phyloP scores from a whole-genome alignment of 2,329 filamentous ascomycete species.

The Neofusicoccum laricinum region DNA sequence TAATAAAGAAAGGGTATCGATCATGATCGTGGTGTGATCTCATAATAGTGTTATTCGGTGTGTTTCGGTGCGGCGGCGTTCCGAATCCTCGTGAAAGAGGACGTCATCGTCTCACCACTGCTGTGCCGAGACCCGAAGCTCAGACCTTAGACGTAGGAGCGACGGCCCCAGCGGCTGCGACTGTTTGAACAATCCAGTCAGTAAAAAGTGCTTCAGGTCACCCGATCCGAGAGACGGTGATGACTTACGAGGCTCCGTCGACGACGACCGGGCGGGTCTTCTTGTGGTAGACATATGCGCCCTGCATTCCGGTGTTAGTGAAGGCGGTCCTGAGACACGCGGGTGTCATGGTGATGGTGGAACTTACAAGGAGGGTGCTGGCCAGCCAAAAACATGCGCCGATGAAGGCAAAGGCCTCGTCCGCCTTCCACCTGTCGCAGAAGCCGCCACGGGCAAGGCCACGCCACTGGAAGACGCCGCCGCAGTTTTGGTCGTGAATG shows the following conservation, averaged over 20 bases:
- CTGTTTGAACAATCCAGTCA: not conserved
- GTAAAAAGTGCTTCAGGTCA: not conserved
- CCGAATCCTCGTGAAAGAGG: not conserved
- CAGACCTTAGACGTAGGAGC: slow-evolving; percentile 19
- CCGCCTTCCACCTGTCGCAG: slow-evolving; percentile 70
- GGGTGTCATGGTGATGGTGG: not conserved
- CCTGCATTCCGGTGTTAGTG: not conserved
- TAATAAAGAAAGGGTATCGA: not conserved
- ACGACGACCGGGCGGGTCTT: slow-evolving; percentile 16
- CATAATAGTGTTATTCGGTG: not conserved
- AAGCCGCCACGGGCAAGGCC: slow-evolving; percentile 48
- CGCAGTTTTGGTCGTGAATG: slow-evolving; percentile 26
- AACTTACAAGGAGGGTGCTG: slow-evolving; percentile 54
- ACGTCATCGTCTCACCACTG: slow-evolving; percentile 2
- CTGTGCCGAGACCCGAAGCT: slow-evolving; percentile 1
- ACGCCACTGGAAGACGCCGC: slow-evolving; percentile 50
- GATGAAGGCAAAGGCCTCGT: slow-evolving; percentile 69
- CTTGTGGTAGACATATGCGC: slow-evolving; percentile 21
- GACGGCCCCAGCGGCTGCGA: slow-evolving; percentile 18
- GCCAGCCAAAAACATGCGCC: slow-evolving; percentile 69
- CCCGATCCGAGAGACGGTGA: not conserved
- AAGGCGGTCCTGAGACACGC: not conserved
- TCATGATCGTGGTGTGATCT: not conserved
- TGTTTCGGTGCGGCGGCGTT: not conserved
- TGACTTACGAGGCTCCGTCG: slow-evolving; percentile 19